Base-by-base conservation (phyloP, 2,329 filamentous ascomycete genomes). In the Geoglossum cookeanum region DNA sequence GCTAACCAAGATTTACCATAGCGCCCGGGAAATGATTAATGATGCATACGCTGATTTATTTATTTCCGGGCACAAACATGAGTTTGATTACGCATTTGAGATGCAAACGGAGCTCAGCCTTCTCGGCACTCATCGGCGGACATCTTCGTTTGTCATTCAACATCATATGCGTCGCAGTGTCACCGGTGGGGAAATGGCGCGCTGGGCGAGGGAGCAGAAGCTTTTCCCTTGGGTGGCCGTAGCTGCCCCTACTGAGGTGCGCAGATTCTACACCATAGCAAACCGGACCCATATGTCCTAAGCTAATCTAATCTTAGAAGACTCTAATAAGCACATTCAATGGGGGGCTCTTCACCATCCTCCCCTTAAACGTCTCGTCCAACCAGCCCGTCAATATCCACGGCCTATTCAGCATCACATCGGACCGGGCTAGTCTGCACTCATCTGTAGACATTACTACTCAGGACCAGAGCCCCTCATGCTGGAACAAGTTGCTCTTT, bases 331-430 rank as follows among this genome's bases (percentile, higher is more conserved):
- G 44, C 35, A 22, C 22, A 22, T 60, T 61, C 42, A 45, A 55
- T 4, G 67, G 66, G 17, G 62, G 61, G 1, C 59, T 69, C 5
- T 69, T 68, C 55, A 65, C 63, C 3, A 65, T 65, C 3, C 58
- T 69, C 17, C 67, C 65, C 9, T 58, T 69, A n/a, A 65, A 65
- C 7, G 62, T 67, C 30, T 29, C 52, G 11, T 65, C 61, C 3
- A 59, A 63, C 5, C 68, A 69, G 35, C 67, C 67, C n/a, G 62
- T 66, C 7, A 64, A 67, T 52, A 65, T 69, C 8, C 68, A 69
- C 55, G 68, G 66, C 3, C 58, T 67, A 17, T 69, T 69, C 52
- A 64, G 63, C 13, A 62, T 69, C 30, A 64, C 66, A 0, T 65
- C 68, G 0, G 67, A 69, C 57, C 63, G 68, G 29, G 63, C 64